Conservation (phyloP, 371 early-diverging fungal species). For the Apophysomyces elegans region DNA sequence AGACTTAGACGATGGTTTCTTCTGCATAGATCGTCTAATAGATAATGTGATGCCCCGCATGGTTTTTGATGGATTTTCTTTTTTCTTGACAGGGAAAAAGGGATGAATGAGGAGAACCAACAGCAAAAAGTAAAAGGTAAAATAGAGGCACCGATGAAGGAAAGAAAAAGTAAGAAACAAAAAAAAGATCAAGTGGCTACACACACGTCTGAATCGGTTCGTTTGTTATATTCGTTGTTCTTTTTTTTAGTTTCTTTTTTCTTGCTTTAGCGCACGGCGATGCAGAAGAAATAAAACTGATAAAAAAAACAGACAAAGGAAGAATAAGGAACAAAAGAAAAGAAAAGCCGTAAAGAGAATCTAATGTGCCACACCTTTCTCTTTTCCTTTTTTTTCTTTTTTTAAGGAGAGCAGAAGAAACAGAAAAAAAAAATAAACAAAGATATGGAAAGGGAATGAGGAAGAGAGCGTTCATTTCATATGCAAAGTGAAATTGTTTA, state of each 20-base stretch:
- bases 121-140: constrained; percentile 9
- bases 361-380: not conserved
- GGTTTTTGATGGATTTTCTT: constrained; percentile 3
- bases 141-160: not conserved
- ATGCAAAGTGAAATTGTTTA: constrained; percentile 11
- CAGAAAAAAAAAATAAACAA: not conserved
- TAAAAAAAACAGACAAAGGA: constrained; percentile 12
- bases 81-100: constrained; percentile 1
- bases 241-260: not conserved
- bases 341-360: not conserved
- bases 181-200: not conserved
- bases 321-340: constrained; percentile 17
- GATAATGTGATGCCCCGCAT: constrained; percentile 21
- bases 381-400: not conserved
- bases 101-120: constrained; percentile 12
- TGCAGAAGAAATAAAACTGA: constrained; percentile 10
- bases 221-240: not conserved
- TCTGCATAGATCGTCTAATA: constrained; percentile 19
- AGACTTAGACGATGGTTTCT: constrained; percentile 4
- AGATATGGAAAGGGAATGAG: not conserved
- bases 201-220: not conserved
- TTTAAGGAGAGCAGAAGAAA: constrained; percentile 2
- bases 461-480: constrained; percentile 3
- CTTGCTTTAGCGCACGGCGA: not conserved
- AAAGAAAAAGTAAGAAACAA: not conserved